Percentiles rank a stretch among this genome's conserved stretches.
These are phyloP conservation scores for Eimeria necatrix DNA, from an alignment of 169 alveolate species.

Conservation along the genomic window DNA sequence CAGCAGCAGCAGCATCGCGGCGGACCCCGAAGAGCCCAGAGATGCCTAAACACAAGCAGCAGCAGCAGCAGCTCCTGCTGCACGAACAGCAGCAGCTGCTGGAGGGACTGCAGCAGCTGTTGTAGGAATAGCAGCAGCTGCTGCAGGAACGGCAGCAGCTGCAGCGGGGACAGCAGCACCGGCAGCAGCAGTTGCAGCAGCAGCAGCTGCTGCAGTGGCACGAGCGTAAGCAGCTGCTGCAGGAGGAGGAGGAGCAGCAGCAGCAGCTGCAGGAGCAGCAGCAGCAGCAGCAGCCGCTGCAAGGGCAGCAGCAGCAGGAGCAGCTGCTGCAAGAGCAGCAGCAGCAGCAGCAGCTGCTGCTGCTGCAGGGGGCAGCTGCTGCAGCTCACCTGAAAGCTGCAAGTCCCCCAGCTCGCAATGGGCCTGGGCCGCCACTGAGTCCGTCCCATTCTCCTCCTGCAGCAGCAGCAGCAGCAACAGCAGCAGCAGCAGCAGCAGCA, in stretches of 20 bases:
- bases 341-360: constrained; percentile 2
- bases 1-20: constrained; percentile 1
- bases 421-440: not conserved
- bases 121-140: not conserved
- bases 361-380: constrained; percentile 2
- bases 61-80: constrained; percentile 2
- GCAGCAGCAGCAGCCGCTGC: constrained; percentile 36
- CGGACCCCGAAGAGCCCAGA: not conserved
- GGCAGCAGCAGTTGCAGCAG: not conserved
- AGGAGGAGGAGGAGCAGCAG: constrained; percentile 11
- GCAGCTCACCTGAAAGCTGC: not conserved
- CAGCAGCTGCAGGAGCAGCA: not conserved
- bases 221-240: not conserved
- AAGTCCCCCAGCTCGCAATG: not conserved
- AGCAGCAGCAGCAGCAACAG: constrained; percentile 24
- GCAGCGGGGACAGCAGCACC: not conserved
- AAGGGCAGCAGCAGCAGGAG: constrained; percentile 42
- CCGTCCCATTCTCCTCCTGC: not conserved
- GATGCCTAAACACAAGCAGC: not conserved
- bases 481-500: not conserved
- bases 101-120: not conserved
- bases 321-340: constrained; percentile 4
- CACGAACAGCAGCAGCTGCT: not conserved
- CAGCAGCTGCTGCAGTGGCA: not conserved
- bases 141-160: not conserved